These are phyloP conservation scores for Psilocybe tampanensis DNA, from an alignment of 768 basidiomycete species.

Conservation along the genomic window DNA sequence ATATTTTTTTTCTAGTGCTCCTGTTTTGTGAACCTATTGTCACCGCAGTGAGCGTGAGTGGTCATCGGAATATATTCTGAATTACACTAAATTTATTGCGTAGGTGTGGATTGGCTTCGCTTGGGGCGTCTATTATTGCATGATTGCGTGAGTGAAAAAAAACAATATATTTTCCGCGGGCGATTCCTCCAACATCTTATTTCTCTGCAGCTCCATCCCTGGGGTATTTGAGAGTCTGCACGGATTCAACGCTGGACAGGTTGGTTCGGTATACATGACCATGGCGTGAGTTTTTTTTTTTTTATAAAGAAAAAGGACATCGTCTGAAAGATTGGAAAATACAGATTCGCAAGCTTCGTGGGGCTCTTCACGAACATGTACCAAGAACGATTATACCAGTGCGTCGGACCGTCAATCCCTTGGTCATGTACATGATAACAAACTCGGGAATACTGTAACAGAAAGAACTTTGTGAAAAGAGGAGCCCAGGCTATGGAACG, in stretches of 20 bases:
- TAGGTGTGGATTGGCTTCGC: conserved; percentile 68
- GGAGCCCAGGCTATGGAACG: conserved; percentile 25
- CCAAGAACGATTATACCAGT: conserved; percentile 51
- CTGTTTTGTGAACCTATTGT: conserved; percentile 73
- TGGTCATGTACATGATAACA: neutral
- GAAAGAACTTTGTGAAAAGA: conserved; percentile 25
- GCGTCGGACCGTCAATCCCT: conserved; percentile 9
- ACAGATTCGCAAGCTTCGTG: conserved; percentile 50
- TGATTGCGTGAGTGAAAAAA: conserved; percentile 39
- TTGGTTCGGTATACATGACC: conserved; percentile 58
- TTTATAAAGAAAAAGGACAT: no score
- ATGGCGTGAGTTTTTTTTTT: conserved; percentile 59
- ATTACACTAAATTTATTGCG: neutral
- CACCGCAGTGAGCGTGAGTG: conserved; percentile 63
- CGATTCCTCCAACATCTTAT: conserved; percentile 23
- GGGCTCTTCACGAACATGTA: conserved; percentile 46
- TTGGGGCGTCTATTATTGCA: conserved; percentile 72
- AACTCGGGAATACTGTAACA: conserved; percentile 9
- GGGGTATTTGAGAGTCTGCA: conserved; percentile 60
- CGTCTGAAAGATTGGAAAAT: no score
- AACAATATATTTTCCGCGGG: neutral
- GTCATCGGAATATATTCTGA: no score
- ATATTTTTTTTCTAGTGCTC: conserved; percentile 35
- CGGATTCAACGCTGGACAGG: conserved; percentile 55
- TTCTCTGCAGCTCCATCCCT: conserved; percentile 46